A percentile compares a stretch with the other conserved stretches of the same genome.
phyloP scores from a whole-genome alignment of 2,329 filamentous ascomycete genomes.

The Aspergillus sergii region DNA sequence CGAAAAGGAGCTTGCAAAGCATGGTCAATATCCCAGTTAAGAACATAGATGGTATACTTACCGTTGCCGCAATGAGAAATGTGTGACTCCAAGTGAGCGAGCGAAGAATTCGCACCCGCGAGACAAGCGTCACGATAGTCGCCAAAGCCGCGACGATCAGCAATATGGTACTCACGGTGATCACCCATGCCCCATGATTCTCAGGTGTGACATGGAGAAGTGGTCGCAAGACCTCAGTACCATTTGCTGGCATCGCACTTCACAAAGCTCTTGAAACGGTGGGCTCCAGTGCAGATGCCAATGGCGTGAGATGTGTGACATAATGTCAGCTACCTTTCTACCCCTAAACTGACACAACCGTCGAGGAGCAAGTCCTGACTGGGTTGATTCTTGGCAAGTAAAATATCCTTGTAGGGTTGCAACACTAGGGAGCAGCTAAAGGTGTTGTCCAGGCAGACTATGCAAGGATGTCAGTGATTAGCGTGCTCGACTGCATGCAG shows the following conservation, averaged over 20 bases:
- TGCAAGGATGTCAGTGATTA: background rate
- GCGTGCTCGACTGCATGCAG: background rate
- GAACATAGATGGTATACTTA: background rate
- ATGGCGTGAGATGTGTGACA: background rate
- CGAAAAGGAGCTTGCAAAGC: background rate
- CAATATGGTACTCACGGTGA: background rate
- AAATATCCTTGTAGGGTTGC: background rate
- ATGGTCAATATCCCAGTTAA: background rate
- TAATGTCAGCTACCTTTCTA: background rate
- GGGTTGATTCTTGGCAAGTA: background rate
- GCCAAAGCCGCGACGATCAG: background rate
- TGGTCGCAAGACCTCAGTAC: background rate
- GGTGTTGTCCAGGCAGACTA: background rate
- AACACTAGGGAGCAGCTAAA: background rate
- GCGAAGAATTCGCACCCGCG: background rate
- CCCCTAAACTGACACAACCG: background rate
- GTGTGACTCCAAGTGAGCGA: background rate
- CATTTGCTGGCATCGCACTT: background rate
- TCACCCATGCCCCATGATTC: background rate
- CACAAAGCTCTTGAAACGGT: background rate
- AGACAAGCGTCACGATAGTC: background rate
- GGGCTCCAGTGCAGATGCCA: background rate
- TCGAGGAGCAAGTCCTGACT: background rate
- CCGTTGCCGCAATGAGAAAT: background rate
- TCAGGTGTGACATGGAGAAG: background rate